Conservation (phyloP, 176 grass and related monocot genomes). For the Tillandsia leiboldiana region DNA sequence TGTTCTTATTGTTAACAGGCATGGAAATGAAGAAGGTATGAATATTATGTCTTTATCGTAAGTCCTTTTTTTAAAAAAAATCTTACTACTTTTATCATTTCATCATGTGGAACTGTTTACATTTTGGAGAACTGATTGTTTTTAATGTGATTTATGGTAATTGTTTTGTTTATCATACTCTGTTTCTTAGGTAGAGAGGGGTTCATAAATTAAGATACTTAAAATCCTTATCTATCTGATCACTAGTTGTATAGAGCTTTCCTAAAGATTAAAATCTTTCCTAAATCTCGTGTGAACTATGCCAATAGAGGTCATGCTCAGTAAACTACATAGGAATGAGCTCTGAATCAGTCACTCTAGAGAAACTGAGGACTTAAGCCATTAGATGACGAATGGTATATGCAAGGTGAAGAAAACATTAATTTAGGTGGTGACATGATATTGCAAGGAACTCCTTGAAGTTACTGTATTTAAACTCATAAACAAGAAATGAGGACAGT, state of each 20-base stretch:
- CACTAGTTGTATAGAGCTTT: too few relatives aligned
- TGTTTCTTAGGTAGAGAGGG: background rate
- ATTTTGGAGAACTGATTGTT: background rate
- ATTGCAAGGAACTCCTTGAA: too few relatives aligned
- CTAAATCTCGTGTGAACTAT: too few relatives aligned
- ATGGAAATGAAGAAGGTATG: conserved; percentile 32
- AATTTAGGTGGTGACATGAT: background rate
- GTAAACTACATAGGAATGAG: background rate
- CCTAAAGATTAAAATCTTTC: too few relatives aligned
- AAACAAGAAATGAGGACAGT: too few relatives aligned
- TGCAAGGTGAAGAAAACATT: background rate
- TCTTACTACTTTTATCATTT: background rate
- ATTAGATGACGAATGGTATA: background rate
- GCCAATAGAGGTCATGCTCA: background rate
- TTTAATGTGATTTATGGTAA: background rate
- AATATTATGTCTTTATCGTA: background rate
- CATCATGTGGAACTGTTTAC: background rate
- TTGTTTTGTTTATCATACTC: background rate
- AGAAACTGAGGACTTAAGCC: background rate
- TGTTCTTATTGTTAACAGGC: background rate
- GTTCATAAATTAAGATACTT: too few relatives aligned
- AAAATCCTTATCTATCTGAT: too few relatives aligned
- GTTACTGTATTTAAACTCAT: too few relatives aligned
- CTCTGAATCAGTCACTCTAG: background rate
- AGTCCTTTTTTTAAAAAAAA: background rate